These are phyloP conservation scores for Acacia melanoxylon DNA, from an alignment of 306 rosid genomes.

Conservation along the genomic window DNA sequence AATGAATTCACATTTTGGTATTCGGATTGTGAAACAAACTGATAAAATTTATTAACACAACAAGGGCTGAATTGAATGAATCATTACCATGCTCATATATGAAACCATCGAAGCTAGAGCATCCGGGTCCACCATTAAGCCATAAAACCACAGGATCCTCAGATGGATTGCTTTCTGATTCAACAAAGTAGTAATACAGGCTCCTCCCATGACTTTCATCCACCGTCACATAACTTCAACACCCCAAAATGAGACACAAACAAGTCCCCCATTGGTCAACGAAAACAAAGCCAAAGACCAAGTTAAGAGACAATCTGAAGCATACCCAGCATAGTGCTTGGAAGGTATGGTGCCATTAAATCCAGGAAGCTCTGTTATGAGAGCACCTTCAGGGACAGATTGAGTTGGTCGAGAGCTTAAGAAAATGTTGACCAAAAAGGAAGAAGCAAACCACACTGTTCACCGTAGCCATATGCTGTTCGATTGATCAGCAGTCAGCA, in stretches of 20 bases:
- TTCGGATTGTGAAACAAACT: not conserved
- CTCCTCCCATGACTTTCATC: constrained; percentile 56
- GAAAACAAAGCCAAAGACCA: not conserved
- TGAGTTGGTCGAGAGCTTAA: not conserved
- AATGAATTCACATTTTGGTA: not conserved
- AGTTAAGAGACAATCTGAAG: not conserved
- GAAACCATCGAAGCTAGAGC: constrained; percentile 95
- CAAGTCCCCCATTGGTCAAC: not conserved
- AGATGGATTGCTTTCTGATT: constrained; percentile 72
- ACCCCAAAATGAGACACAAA: not conserved
- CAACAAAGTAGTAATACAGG: constrained; percentile 77
- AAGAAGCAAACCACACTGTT: not conserved
- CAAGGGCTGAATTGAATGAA: not conserved
- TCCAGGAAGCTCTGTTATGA: constrained; percentile 15
- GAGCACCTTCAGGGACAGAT: constrained; percentile 27
- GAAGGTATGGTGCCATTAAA: constrained; percentile 26
- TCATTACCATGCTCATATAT: constrained; percentile 83
- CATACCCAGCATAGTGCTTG: constrained; percentile 23
- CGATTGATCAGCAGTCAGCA: not conserved
- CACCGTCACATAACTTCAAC: constrained; percentile 30
- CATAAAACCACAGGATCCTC: constrained; percentile 90
- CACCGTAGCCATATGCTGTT: not conserved
- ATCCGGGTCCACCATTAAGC: constrained; percentile 98
- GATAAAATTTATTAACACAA: not conserved
- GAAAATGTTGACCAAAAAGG: not conserved